phyloP scores from a whole-genome alignment of 768 basidiomycete species.

The Xanthoconium purpureum region DNA sequence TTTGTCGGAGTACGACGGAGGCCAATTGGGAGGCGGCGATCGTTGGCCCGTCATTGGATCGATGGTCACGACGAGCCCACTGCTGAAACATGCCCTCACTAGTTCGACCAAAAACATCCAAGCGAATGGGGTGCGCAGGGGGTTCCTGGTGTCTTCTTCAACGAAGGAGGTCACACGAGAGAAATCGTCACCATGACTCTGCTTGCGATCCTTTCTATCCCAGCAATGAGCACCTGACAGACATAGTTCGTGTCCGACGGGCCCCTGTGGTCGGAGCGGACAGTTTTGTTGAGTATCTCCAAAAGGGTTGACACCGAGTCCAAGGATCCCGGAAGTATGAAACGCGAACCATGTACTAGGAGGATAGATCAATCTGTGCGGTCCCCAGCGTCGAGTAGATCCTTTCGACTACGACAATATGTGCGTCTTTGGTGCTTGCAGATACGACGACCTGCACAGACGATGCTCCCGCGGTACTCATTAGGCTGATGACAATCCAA shows the following conservation, averaged over 20 bases:
- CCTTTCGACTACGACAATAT: conserved; percentile 56
- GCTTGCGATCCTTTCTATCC: conserved; percentile 62
- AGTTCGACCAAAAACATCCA: conserved; percentile 88
- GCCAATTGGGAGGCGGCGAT: no score
- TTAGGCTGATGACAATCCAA: no score
- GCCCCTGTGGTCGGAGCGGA: conserved; percentile 50
- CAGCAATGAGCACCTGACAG: conserved; percentile 82
- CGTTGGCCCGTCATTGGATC: no score
- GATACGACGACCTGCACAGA: conserved; percentile 59
- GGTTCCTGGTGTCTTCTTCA: conserved; percentile 41
- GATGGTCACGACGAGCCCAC: no score
- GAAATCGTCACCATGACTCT: conserved; percentile 48
- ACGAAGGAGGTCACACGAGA: background rate
- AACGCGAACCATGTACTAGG: conserved; percentile 35
- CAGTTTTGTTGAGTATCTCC: conserved; percentile 65
- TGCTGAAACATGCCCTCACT: no score
- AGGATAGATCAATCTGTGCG: conserved; percentile 19
- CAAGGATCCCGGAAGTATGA: conserved; percentile 52
- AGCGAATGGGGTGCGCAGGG: conserved; percentile 58
- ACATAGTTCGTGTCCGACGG: conserved; percentile 72
- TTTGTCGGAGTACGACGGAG: no score
- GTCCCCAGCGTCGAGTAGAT: conserved; percentile 43
- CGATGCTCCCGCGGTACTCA: no score
- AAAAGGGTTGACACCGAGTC: conserved; percentile 71
- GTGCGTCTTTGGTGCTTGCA: conserved; percentile 52